Evolutionary conservation across 2,329 filamentous ascomycete species (phyloP), one percentile per base, ranked within the genome.

Genomic region (Epichloe amarillans): DNA sequence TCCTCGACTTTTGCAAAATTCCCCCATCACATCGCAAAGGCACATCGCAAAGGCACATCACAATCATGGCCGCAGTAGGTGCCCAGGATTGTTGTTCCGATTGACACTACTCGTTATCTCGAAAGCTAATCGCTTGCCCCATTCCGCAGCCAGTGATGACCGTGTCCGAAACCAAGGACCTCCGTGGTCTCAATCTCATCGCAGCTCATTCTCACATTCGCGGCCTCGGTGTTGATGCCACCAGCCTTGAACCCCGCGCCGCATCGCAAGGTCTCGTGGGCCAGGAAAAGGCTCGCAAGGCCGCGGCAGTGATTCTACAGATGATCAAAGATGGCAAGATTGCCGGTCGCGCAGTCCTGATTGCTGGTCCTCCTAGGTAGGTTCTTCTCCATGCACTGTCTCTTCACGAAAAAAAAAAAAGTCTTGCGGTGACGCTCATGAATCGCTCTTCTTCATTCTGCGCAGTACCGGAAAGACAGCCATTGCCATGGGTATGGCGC

Each of bases 311-410:
- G 46, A 95, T 98, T 61, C 73, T 98, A 54, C 89, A 95, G 73
- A 98, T 98, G 93, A 94, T 95, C 61, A 96, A 95, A 72, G 89
- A 96, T 64, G 91, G 91, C 63, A 97, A 96, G 75, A 97, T 98
- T 71, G 93, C 93, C 53, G 93, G 93, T 49, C 83, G 91, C 62
- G 93, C 93, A 36, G 87, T 96, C 35, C 74, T 98, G 60, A 95
- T 98, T 62, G 91, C 93, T 46, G 93, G 93, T 0, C 93, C 93
- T 54, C 93, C 93, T 4, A 91, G 81, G 81, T 82, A 70, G 21
- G 15, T 15, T 3, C 6, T 40, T 5, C 17, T 10, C 39, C 17
- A 17, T 39, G 37, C 26, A 30, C 47, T 36, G 26, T 37, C 23
- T 2, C 10, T 5, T 11, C 0, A 14, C 2, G 15, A 26, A 26